Evolutionary conservation across 257 asterid species (phyloP).

Genomic region (Nicotiana undulata): DNA sequence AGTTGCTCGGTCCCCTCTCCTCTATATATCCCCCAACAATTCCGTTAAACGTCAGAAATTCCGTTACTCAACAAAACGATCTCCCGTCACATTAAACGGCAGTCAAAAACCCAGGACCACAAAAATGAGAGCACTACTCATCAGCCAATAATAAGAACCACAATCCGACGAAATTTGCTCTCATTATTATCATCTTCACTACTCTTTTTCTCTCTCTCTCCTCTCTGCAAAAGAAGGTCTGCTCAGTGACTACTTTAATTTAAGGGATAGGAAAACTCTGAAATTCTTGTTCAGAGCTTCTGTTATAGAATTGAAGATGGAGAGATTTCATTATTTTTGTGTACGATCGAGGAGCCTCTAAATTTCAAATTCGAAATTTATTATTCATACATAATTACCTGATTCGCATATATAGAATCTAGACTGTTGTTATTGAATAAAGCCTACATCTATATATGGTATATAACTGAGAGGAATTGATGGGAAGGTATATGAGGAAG

Average conservation of each 20-base stretch:
- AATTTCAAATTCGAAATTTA: too few relatives aligned
- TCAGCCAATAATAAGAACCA: constrained; percentile 1
- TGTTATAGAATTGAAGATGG: neutral
- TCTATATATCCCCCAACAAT: too few relatives aligned
- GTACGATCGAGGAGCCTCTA: too few relatives aligned
- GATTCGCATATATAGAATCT: too few relatives aligned
- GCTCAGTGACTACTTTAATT: too few relatives aligned
- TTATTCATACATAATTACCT: too few relatives aligned
- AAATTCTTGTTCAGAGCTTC: neutral
- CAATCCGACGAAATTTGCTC: neutral
- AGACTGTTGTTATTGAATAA: too few relatives aligned
- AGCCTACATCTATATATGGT: too few relatives aligned
- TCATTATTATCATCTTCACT: constrained; percentile 19
- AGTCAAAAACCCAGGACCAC: neutral
- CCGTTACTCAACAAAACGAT: neutral
- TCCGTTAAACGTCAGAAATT: neutral
- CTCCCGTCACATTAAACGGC: constrained; percentile 4
- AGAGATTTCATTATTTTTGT: neutral
- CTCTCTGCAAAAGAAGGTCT: constrained; percentile 25
- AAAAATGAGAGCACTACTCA: neutral
- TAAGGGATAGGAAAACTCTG: neutral
- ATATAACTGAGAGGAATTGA: neutral
- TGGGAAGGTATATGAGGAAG: constrained; percentile 14
- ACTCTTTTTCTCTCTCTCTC: constrained; percentile 12
- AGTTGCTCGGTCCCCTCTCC: neutral